A percentile compares a stretch with the other conserved stretches of the same genome.
These are phyloP conservation scores for Suhomyces bokatorum DNA, from an alignment of 1,139 yeast species.

Conservation along the genomic window DNA sequence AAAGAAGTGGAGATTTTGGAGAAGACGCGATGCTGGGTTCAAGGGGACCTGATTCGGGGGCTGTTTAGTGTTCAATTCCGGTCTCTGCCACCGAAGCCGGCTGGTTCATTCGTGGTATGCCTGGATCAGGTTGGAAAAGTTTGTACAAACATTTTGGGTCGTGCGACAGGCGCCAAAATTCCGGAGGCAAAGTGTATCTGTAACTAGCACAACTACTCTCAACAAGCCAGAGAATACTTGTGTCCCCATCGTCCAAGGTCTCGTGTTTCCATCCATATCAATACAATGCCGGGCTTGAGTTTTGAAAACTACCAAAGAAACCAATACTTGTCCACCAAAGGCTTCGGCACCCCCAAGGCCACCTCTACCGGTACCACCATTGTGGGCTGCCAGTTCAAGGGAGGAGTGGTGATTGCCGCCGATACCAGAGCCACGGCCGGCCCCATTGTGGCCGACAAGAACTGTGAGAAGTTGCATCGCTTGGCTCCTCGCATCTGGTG, in stretches of 20 bases:
- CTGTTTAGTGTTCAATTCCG: background rate
- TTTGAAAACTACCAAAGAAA: constrained; percentile 94
- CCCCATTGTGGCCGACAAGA: constrained; percentile 93
- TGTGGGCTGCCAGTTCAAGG: constrained; percentile 89
- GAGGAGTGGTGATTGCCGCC: constrained; percentile 97
- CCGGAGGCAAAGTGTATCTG: constrained; percentile 17
- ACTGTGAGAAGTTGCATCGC: constrained; percentile 93
- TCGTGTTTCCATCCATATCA: background rate
- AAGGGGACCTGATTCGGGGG: too few species aligned
- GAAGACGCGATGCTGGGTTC: too few species aligned
- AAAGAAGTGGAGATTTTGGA: background rate
- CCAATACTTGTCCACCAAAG: constrained; percentile 65
- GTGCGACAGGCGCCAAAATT: constrained; percentile 9
- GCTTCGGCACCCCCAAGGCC: constrained; percentile 78
- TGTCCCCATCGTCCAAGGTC: background rate
- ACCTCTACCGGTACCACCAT: constrained; percentile 98
- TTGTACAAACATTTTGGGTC: constrained; percentile 7
- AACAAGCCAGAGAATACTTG: background rate
- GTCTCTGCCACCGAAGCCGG: background rate
- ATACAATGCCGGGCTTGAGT: constrained; percentile 78
- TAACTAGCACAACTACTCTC: background rate
- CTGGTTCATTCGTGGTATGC: background rate
- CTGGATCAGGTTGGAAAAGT: background rate
- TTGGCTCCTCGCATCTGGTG: constrained; percentile 96
- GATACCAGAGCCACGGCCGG: constrained; percentile 98